phyloP scores from a whole-genome alignment of 345 rosid species.

The Eucalyptus microcorys region DNA sequence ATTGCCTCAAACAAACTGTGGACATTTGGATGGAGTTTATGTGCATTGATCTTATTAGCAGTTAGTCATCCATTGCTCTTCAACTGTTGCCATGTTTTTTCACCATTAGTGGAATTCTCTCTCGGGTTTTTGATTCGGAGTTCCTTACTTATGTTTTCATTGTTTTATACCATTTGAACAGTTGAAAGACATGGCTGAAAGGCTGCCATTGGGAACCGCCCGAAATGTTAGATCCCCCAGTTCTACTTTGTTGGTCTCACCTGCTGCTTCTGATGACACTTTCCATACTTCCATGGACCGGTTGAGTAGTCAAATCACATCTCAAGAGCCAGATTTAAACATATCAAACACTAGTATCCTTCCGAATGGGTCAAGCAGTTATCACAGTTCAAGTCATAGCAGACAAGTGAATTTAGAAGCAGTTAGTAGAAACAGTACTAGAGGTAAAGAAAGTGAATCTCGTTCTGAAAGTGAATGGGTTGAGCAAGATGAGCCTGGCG shows the following conservation, averaged over 20 bases:
- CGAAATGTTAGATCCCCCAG: conserved; percentile 35
- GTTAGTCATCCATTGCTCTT: neutral
- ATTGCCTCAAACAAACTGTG: neutral
- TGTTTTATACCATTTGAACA: neutral
- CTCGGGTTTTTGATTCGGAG: neutral
- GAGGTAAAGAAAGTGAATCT: conserved; percentile 53
- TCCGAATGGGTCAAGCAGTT: conserved; percentile 38
- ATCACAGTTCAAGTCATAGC: conserved; percentile 25
- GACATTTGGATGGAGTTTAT: neutral
- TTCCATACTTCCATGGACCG: conserved; percentile 31
- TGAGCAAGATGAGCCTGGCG: conserved; percentile 98
- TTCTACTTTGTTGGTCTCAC: conserved; percentile 45
- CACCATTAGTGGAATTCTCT: neutral
- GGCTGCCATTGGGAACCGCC: conserved; percentile 58
- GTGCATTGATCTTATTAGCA: neutral
- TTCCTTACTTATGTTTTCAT: neutral
- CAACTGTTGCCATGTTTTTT: neutral
- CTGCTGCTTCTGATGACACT: conserved; percentile 35
- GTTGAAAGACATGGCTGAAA: conserved; percentile 79
- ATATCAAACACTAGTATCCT: conserved; percentile 23
- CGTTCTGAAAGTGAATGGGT: conserved; percentile 78
- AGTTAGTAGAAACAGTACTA: conserved; percentile 42
- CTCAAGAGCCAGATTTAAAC: conserved; percentile 35
- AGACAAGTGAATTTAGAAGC: conserved; percentile 52
- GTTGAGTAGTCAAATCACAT: conserved; percentile 13